phyloP scores from a whole-genome alignment of 2,329 filamentous ascomycete genomes.

The Colletotrichum sp. region DNA sequence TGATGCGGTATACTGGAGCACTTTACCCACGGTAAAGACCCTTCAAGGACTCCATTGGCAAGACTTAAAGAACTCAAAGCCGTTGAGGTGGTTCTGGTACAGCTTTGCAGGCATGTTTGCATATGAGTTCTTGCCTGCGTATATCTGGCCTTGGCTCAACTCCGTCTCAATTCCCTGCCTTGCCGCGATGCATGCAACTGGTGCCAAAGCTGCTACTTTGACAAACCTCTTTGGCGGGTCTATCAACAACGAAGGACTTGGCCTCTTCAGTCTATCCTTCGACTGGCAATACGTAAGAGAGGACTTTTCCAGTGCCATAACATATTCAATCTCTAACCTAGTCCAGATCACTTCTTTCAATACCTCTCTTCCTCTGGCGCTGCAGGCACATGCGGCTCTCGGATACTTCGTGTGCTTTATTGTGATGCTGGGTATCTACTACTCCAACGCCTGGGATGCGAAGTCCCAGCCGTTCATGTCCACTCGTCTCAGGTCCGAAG shows the following conservation, averaged over 20 bases:
- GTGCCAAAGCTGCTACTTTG: constrained; percentile 45
- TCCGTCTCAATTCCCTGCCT: constrained; percentile 60
- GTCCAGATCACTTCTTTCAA: constrained; percentile 54
- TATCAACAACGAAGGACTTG: constrained; percentile 57
- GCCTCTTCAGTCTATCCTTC: constrained; percentile 53
- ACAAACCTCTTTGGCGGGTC: constrained; percentile 58
- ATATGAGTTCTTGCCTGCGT: constrained; percentile 60
- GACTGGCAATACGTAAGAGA: constrained; percentile 60
- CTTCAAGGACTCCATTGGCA: constrained; percentile 62
- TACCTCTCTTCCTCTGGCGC: constrained; percentile 56
- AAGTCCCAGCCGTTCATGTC: constrained; percentile 60
- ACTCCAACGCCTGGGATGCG: constrained; percentile 52
- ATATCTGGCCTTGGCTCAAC: constrained; percentile 61
- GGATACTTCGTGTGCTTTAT: constrained; percentile 55
- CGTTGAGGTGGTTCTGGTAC: constrained; percentile 58
- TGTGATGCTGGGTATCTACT: constrained; percentile 58
- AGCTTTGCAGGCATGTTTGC: constrained; percentile 51
- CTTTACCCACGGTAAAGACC: constrained; percentile 56
- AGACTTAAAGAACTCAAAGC: constrained; percentile 52
- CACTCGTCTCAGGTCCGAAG: constrained; percentile 44
- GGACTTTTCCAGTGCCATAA: constrained; percentile 26
- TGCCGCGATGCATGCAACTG: constrained; percentile 55
- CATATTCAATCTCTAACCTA: not conserved
- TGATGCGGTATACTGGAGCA: constrained; percentile 62
- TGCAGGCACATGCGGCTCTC: constrained; percentile 50